Evolutionary conservation across 345 rosid genomes (phyloP).

Genomic region (Triadica sebifera): DNA sequence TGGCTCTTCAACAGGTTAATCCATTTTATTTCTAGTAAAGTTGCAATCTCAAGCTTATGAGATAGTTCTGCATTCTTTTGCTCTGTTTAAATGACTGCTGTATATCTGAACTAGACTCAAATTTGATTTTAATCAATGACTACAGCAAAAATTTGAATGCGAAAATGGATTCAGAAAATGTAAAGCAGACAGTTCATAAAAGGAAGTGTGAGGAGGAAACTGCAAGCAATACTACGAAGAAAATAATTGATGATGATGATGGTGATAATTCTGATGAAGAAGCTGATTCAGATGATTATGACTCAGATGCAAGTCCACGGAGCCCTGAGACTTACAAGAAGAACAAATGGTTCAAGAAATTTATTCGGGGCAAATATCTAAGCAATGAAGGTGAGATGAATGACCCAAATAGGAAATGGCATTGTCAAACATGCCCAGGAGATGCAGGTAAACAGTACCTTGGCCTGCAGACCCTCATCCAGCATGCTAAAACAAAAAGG

Average conservation of each 20-base stretch:
- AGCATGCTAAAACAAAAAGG: conserved; percentile 74
- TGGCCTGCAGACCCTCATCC: conserved; percentile 64
- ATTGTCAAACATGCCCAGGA: conserved; percentile 76
- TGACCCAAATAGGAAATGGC: conserved; percentile 71
- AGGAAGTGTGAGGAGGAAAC: conserved; percentile 31
- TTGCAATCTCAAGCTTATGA: neutral
- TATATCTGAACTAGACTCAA: neutral
- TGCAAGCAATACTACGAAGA: neutral
- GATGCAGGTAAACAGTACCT: conserved; percentile 83
- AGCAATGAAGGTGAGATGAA: conserved; percentile 52
- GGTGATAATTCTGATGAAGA: conserved; percentile 31
- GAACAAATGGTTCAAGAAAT: conserved; percentile 57
- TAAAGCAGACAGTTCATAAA: conserved; percentile 48
- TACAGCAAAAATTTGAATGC: no score
- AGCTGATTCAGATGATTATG: conserved; percentile 60
- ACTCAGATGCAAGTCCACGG: conserved; percentile 54
- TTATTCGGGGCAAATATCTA: conserved; percentile 48
- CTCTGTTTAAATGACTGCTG: neutral
- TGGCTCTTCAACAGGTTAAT: no score
- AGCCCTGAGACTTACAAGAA: conserved; percentile 61
- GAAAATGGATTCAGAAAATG: conserved; percentile 51
- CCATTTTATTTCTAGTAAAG: neutral
- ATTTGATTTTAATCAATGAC: neutral
- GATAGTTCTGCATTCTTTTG: neutral
- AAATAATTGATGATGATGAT: conserved; percentile 33